A percentile compares a stretch with the other conserved stretches of the same genome.
Evolutionary conservation across 768 basidiomycete species (phyloP).

Genomic region (Auriculariales sp.): DNA sequence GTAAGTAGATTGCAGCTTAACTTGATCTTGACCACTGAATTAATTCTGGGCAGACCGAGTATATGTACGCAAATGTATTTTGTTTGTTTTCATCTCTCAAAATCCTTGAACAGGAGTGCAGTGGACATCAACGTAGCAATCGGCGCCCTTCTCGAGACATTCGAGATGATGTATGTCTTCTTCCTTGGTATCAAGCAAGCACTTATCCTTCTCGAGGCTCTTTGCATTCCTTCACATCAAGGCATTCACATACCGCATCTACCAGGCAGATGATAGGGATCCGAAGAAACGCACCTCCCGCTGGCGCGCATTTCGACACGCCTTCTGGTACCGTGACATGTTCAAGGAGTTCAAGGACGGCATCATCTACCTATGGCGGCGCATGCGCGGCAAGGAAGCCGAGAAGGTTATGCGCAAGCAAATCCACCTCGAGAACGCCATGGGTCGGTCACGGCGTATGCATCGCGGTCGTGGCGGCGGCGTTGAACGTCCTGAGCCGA

Average conservation of each 20-base stretch:
- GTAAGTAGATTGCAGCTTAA: slow-evolving; percentile 19
- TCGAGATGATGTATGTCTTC: slow-evolving; percentile 56
- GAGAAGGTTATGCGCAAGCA: slow-evolving; percentile 27
- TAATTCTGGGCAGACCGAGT: slow-evolving; percentile 2
- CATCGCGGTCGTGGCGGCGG: background rate
- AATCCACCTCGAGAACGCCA: slow-evolving; percentile 20
- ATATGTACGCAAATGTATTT: too few species aligned
- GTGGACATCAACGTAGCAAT: slow-evolving; percentile 61
- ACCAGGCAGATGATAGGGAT: slow-evolving; percentile 21
- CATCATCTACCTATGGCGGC: slow-evolving; percentile 40
- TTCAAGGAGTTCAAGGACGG: slow-evolving; percentile 46
- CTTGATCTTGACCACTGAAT: background rate
- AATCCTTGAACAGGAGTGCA: slow-evolving; percentile 59
- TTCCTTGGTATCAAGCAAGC: background rate
- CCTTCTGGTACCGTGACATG: slow-evolving; percentile 57
- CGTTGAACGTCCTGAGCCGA: background rate
- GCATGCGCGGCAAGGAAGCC: slow-evolving; percentile 40
- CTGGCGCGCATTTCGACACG: slow-evolving; percentile 42
- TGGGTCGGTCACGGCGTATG: slow-evolving; percentile 19
- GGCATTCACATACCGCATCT: slow-evolving; percentile 58
- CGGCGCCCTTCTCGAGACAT: slow-evolving; percentile 49
- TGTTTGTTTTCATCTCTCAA: too few species aligned
- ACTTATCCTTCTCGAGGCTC: slow-evolving; percentile 22
- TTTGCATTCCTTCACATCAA: slow-evolving; percentile 59
- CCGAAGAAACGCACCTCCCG: slow-evolving; percentile 32